Evolutionary conservation across 2,329 filamentous ascomycete genomes (phyloP), one percentile per base, ranked within the genome.

Genomic region (Ophiostoma tasmaniense): DNA sequence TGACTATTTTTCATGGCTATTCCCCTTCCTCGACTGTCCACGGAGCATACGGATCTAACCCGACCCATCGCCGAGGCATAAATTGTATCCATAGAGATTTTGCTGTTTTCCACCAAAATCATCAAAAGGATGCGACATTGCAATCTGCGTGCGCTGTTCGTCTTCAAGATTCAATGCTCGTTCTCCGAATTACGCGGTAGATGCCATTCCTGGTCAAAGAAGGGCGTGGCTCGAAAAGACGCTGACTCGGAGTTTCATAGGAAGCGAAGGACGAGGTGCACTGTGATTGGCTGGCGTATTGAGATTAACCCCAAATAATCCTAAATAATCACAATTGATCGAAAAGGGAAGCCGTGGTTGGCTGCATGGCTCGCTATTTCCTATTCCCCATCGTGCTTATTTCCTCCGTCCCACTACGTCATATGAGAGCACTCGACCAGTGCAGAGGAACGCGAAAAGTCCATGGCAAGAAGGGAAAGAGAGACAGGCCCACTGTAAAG

Each of bases 161-260:
- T 55, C 6, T 39, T 39, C 37, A 14, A 39, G 13, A 14, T 39
- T 39, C 37, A 39, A 39, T 42, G 11, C 13, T 45, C 64, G 64
- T 65, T 45, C 64, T 42, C 64, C 64, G 64, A 65, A 65, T 42
- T 65, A 65, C 64, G 64, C 64, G 35, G 64, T 65, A 65, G 37
- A 64, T 37, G 61, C 61, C n/a, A 64, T 64, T 37, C 61, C 64
- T 39, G 33, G 25, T 14, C n/a, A 13, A 45, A 65, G n/a, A 37
- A 37, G n/a, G 20, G 7, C 61, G 33, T 37, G 20, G 20, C 33
- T 17, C 11, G 42, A 65, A 37, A 45, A 28, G 13, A 39, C 17
- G 5, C 33, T 8, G 33, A 33, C 61, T 64, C 61, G 30, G 61
- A 64, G 61, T 37, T 64, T 64, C 8, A n/a, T 0, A 35, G 61